These are phyloP conservation scores for Skeletonema costatum DNA, from an alignment of 108 stramenopile genomes.

Conservation along the genomic window DNA sequence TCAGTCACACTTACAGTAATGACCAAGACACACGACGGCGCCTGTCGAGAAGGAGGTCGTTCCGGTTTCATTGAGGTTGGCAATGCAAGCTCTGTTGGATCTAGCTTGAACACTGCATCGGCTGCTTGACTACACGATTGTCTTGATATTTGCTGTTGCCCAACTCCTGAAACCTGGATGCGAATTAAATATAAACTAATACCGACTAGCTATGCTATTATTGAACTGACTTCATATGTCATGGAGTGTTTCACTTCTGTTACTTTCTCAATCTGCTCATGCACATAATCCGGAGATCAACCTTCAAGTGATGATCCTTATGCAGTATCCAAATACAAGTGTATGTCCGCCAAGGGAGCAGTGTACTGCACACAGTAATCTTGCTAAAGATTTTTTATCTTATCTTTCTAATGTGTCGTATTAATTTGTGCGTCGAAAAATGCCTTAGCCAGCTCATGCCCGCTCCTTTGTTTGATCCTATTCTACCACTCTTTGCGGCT, in stretches of 20 bases:
- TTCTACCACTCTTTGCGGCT: slow-evolving; percentile 62
- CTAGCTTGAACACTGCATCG: neutral
- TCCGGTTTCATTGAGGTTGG: neutral
- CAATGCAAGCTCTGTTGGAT: neutral
- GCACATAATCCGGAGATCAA: too few species aligned
- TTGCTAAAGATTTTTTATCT: neutral
- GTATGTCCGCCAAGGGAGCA: too few species aligned
- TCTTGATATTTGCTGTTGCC: neutral
- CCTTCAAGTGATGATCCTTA: too few species aligned
- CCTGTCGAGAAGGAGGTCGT: neutral
- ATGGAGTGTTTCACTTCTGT: too few species aligned
- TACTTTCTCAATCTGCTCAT: too few species aligned
- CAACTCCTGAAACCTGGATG: too few species aligned
- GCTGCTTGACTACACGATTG: neutral
- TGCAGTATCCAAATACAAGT: too few species aligned
- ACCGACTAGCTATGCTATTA: too few species aligned
- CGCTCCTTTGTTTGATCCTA: neutral
- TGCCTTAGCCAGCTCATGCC: slow-evolving; percentile 18
- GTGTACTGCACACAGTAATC: neutral
- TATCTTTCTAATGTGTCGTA: neutral
- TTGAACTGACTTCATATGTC: too few species aligned
- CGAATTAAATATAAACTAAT: too few species aligned
- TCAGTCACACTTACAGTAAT: neutral
- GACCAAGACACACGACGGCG: neutral
- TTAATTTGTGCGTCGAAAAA: slow-evolving; percentile 9